phyloP scores from a whole-genome alignment of 2,329 filamentous ascomycete species.

The Cercospora beticola region DNA sequence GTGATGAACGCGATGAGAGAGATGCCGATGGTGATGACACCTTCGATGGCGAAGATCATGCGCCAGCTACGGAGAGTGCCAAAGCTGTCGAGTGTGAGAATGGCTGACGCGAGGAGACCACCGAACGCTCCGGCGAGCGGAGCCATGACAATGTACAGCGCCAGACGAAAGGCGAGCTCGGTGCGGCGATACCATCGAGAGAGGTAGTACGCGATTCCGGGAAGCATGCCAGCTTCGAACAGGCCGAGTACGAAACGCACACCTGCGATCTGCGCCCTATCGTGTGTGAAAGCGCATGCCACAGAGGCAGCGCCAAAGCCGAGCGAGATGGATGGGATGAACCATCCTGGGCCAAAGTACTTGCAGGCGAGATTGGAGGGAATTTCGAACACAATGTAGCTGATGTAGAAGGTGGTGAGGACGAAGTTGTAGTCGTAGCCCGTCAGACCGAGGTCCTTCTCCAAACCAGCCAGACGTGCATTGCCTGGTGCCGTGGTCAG shows the following conservation, averaged over 20 bases:
- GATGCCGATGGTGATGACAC: slow-evolving; percentile 61
- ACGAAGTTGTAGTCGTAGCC: slow-evolving; percentile 65
- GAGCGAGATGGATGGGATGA: slow-evolving; percentile 62
- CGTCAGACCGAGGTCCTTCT: slow-evolving; percentile 57
- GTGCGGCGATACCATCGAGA: slow-evolving; percentile 69
- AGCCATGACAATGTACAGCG: slow-evolving; percentile 69
- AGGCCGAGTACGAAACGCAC: slow-evolving; percentile 60
- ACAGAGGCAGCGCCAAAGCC: slow-evolving; percentile 63
- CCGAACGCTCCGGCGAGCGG: slow-evolving; percentile 71
- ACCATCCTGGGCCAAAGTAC: slow-evolving; percentile 70
- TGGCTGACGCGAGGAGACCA: slow-evolving; percentile 61
- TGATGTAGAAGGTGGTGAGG: slow-evolving; percentile 68
- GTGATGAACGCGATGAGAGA: slow-evolving; percentile 63
- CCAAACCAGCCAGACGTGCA: slow-evolving; percentile 60
- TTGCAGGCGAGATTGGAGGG: slow-evolving; percentile 69
- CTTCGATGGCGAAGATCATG: slow-evolving; percentile 73
- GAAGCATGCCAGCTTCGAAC: slow-evolving; percentile 73
- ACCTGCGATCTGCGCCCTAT: slow-evolving; percentile 53
- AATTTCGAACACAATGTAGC: slow-evolving; percentile 72
- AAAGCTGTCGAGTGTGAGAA: slow-evolving; percentile 61
- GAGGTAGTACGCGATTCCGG: slow-evolving; percentile 72
- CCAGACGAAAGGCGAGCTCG: slow-evolving; percentile 66
- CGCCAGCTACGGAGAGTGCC: slow-evolving; percentile 60
- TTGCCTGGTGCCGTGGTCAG: slow-evolving; percentile 56
- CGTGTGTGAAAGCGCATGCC: slow-evolving; percentile 64